Evolutionary conservation across 2,329 filamentous ascomycete genomes (phyloP), one percentile per base, ranked within the genome.

Genomic region (Annulohypoxylon truncatum): DNA sequence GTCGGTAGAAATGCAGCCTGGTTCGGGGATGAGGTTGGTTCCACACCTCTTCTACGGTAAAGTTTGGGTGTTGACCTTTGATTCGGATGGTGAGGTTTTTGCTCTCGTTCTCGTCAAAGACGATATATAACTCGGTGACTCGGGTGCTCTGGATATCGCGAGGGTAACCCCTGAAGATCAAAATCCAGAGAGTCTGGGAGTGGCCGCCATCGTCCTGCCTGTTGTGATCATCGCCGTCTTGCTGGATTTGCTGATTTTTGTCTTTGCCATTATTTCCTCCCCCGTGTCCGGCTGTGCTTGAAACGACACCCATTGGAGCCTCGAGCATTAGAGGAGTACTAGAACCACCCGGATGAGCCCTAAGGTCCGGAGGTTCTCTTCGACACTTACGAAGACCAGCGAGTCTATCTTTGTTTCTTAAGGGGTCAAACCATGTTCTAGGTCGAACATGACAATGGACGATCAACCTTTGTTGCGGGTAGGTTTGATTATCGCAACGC

Each of bases 61-160:
- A 75, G 22, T 61, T 69, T 10, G 75, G 75, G 33, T 73, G 54
- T 29, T 71, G 69, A 24, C 75, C 75, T 53, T 72, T 67, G 46
- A 77, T 67, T 61, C 70, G 74, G 48, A 77, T 73, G 31, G 73
- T 76, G 64, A 75, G 71, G 65, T 75, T 76, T 33, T 58, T 72
- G 28, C 59, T 67, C 61, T 74, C 72, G 64, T 73, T 68, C 33
- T 74, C 75, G 46, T 76, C 72, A 61, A 74, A 72, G 24, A 72
- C 70, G 35, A 76, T 72, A 31, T 68, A 73, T 33, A 77, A 62
- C 56, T 77, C 74, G 60, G 74, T 76, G 47, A 69, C 63, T 58
- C 75, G 73, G 28, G 73, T 54, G 47, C 69, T 74, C 58, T 76
- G 73, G 50, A 73, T 71, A 55, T 77, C 75, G 61, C 67, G 67